A percentile compares a stretch with the other conserved stretches of the same genome.
Evolutionary conservation across 192 early-diverging fungal species (phyloP).

Genomic region (Chytriomyces hyalinus): DNA sequence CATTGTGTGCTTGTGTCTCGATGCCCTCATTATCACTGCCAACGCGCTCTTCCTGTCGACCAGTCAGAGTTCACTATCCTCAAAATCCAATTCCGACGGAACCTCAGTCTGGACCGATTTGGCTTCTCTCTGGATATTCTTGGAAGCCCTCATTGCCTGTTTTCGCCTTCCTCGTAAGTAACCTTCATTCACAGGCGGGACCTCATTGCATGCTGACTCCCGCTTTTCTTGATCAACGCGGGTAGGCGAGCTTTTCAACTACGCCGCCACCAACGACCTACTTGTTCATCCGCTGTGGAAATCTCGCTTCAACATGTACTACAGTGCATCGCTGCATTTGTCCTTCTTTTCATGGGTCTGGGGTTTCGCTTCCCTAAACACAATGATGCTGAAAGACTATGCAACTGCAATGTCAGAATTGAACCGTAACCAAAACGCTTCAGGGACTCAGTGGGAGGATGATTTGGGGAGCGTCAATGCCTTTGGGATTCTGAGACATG

Average conservation of each 20-base stretch:
- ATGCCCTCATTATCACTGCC: neutral
- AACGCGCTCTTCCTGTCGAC: neutral
- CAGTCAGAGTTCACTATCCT: neutral
- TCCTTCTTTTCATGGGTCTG: neutral
- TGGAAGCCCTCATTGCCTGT: neutral
- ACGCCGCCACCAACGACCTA: neutral
- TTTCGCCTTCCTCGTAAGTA: conserved; percentile 13
- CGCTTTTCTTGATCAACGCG: neutral
- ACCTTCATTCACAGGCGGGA: neutral
- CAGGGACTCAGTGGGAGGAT: no score
- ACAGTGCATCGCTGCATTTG: neutral
- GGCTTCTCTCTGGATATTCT: neutral
- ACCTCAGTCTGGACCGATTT: conserved; percentile 8
- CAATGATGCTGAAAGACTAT: neutral
- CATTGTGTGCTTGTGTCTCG: neutral
- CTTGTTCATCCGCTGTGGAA: neutral
- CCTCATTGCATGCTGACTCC: neutral
- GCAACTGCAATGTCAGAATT: neutral
- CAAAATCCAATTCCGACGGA: neutral
- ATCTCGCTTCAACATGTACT: neutral
- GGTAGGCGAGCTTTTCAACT: conserved; percentile 13
- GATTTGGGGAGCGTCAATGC: no score
- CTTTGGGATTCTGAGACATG: no score
- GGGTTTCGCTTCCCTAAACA: neutral
- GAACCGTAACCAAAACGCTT: no score